Evolutionary conservation across 2,329 filamentous ascomycete species (phyloP).

Genomic region (Scytalidium sp.): DNA sequence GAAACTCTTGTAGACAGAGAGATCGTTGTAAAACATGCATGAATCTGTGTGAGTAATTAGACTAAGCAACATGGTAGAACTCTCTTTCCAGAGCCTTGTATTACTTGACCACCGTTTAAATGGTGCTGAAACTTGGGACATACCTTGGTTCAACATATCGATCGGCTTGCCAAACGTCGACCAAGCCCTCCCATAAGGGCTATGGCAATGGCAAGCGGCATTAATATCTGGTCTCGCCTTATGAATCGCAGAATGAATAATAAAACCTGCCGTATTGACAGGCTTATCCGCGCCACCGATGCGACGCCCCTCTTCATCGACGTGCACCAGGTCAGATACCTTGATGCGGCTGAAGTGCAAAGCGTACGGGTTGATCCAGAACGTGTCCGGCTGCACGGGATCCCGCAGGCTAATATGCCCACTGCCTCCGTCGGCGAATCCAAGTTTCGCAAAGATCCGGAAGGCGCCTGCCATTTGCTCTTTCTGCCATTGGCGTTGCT

Average conservation of each 20-base stretch:
- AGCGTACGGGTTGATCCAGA: conserved; percentile 8
- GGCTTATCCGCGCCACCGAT: conserved; percentile 31
- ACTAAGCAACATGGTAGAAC: too few relatives aligned
- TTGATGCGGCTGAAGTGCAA: conserved; percentile 25
- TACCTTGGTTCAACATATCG: conserved; percentile 13
- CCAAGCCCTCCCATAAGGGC: conserved; percentile 3
- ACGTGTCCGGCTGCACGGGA: conserved; percentile 14
- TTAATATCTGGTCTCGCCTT: conserved; percentile 1
- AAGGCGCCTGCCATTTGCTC: conserved; percentile 42
- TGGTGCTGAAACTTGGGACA: too few relatives aligned
- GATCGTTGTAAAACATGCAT: conserved; percentile 33
- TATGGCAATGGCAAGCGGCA: conserved; percentile 5
- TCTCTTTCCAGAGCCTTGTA: too few relatives aligned
- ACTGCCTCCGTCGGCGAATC: conserved; percentile 34
- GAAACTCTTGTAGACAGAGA: conserved; percentile 35
- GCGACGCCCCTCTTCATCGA: conserved; percentile 38
- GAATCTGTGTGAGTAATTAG: too few relatives aligned
- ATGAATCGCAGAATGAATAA: conserved; percentile 7
- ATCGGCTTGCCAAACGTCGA: conserved; percentile 1
- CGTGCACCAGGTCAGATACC: conserved; percentile 40
- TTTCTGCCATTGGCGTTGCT: conserved; percentile 38
- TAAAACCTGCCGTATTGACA: conserved; percentile 6
- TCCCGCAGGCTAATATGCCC: conserved; percentile 36
- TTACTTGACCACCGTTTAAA: too few relatives aligned
- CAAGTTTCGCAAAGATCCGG: conserved; percentile 37